Evolutionary conservation across 768 basidiomycete species (phyloP).

Genomic region (Rhodotorula paludigena): DNA sequence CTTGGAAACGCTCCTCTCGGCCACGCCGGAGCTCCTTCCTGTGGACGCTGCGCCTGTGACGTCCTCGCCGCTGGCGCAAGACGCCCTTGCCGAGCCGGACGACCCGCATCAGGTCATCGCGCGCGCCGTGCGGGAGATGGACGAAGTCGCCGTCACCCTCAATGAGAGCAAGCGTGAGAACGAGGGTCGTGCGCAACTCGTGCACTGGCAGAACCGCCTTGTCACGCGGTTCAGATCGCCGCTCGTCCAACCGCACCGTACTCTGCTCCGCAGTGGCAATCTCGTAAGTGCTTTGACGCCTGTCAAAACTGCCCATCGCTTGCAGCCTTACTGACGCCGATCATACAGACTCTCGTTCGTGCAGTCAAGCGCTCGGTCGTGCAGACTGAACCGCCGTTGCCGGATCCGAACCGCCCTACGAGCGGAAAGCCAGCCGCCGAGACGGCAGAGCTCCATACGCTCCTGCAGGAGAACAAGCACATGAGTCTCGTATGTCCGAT

Average conservation of each 20-base stretch:
- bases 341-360: constrained; percentile 46
- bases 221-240: constrained; percentile 89
- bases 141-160: constrained; percentile 84
- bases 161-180: constrained; percentile 97
- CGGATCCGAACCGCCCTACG: constrained; percentile 25
- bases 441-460: constrained; percentile 82
- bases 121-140: constrained; percentile 77
- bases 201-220: constrained; percentile 82
- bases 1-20: constrained; percentile 54
- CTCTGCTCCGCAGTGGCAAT: constrained; percentile 86
- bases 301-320: constrained; percentile 65
- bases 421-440: neutral
- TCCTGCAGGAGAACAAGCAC: constrained; percentile 46
- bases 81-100: constrained; percentile 48
- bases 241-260: constrained; percentile 94
- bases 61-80: neutral
- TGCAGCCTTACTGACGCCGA: constrained; percentile 73
- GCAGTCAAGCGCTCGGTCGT: constrained; percentile 32
- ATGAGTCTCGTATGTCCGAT: constrained; percentile 24
- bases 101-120: constrained; percentile 68
- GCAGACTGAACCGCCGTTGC: constrained; percentile 29
- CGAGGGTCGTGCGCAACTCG: constrained; percentile 82
- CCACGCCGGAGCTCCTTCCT: neutral
- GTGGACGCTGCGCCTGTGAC: neutral
- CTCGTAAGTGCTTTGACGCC: constrained; percentile 56